Evolutionary conservation across 1,284 basidiomycete species (phyloP).

Genomic region (Xerocomus minutiporus): DNA sequence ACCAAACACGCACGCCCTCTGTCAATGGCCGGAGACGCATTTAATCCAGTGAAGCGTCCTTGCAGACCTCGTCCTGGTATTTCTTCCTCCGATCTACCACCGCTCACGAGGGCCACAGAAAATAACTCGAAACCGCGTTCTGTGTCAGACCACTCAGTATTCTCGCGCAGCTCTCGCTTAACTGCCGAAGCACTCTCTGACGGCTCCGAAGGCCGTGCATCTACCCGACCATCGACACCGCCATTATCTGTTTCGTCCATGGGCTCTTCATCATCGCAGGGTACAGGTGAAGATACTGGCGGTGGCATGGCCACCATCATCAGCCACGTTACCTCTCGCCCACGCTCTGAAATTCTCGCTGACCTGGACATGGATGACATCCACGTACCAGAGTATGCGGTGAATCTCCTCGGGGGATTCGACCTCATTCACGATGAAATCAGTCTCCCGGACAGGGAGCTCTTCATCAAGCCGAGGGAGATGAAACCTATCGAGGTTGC

Average conservation of each 20-base stretch:
- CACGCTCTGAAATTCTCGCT: constrained; percentile 32
- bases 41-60: constrained; percentile 29
- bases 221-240: constrained; percentile 26
- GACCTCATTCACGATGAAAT: constrained; percentile 32
- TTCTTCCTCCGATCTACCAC: constrained; percentile 13
- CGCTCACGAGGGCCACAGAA: constrained; percentile 20
- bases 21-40: constrained; percentile 29
- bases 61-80: constrained; percentile 23
- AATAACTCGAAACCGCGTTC: constrained; percentile 10
- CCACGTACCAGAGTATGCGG: constrained; percentile 30
- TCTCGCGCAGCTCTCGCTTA: constrained; percentile 24
- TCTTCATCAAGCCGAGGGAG: constrained; percentile 30
- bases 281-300: constrained; percentile 12
- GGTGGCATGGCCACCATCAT: constrained; percentile 29
- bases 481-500: constrained; percentile 29
- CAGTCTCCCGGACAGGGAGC: constrained; percentile 28
- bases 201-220: constrained; percentile 22
- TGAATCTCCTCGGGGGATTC: constrained; percentile 31
- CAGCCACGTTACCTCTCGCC: constrained; percentile 26
- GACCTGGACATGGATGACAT: constrained; percentile 27
- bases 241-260: constrained; percentile 29
- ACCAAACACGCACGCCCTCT: constrained; percentile 26
- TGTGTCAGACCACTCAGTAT: constrained; percentile 18
- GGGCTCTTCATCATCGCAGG: constrained; percentile 24
- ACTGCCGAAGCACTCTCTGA: constrained; percentile 16